Conservation (phyloP, 805 yeast species). For the Candida morakotiae region DNA sequence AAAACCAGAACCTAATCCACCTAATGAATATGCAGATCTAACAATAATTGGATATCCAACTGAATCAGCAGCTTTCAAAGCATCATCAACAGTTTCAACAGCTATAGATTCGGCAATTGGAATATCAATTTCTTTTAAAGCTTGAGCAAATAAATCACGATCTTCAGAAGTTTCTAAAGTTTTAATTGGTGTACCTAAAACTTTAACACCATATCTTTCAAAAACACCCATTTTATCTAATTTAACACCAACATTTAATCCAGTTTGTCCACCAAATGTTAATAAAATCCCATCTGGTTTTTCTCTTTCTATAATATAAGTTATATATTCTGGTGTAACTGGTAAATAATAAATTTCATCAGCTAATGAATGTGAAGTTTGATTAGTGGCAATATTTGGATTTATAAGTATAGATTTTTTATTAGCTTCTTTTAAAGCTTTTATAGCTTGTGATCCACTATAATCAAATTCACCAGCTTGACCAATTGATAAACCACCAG, state of each 20-base stretch:
- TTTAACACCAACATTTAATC: conserved; percentile 91
- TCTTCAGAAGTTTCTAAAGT: conserved; percentile 97
- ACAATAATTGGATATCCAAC: conserved; percentile 96
- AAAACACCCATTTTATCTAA: conserved; percentile 93
- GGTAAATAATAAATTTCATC: conserved; percentile 95
- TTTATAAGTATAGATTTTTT: conserved; percentile 82
- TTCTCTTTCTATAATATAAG: conserved; percentile 92
- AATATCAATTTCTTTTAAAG: conserved; percentile 89
- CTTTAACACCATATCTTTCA: conserved; percentile 86
- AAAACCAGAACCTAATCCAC: conserved; percentile 97
- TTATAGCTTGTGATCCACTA: conserved; percentile 96
- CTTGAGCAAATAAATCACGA: conserved; percentile 92
- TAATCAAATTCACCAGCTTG: conserved; percentile 99
- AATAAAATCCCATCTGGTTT: conserved; percentile 92
- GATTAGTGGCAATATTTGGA: conserved; percentile 96
- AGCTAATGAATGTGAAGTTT: conserved; percentile 91
- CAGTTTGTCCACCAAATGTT: conserved; percentile 99
- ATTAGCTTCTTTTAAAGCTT: conserved; percentile 88
- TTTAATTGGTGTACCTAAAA: conserved; percentile 94
- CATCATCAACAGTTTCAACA: conserved; percentile 89
- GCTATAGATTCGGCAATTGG: conserved; percentile 98
- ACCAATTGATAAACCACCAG: conserved; percentile 96
- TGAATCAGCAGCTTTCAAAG: conserved; percentile 79
- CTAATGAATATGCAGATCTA: conserved; percentile 94
- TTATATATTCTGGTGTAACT: conserved; percentile 94